A percentile compares a stretch with the other conserved stretches of the same genome.
phyloP scores from a whole-genome alignment of 371 early-diverging fungal species.

The Mortierella sp. region DNA sequence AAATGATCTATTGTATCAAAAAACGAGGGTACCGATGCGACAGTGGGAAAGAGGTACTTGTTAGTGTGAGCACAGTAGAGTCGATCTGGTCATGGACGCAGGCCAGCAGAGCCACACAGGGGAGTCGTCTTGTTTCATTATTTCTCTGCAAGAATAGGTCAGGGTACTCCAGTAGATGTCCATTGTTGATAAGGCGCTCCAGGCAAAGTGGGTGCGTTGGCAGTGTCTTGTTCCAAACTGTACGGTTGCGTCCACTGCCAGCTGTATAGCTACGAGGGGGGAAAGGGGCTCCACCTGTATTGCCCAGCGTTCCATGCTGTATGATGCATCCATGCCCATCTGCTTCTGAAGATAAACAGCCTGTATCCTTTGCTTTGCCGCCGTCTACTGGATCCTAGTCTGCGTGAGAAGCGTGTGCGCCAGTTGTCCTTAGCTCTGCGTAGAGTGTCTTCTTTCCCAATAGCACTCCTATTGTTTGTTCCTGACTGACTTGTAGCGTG shows the following conservation, averaged over 20 bases:
- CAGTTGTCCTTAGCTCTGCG: background rate
- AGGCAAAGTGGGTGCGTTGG: background rate
- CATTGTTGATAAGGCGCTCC: background rate
- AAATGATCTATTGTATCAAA: constrained; percentile 77
- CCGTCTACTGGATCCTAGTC: no score
- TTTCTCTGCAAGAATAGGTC: background rate
- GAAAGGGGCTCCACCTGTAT: no score
- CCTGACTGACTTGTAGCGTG: background rate
- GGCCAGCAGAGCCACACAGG: background rate
- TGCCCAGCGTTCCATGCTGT: background rate
- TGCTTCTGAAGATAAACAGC: background rate
- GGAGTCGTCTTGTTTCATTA: background rate
- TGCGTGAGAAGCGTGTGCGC: background rate
- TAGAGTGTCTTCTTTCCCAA: background rate
- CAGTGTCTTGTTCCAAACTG: background rate
- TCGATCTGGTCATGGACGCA: background rate
- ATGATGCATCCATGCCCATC: background rate
- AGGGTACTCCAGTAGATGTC: background rate
- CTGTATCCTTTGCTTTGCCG: no score
- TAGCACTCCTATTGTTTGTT: background rate
- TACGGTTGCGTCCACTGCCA: background rate
- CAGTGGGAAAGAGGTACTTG: background rate
- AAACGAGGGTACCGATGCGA: background rate
- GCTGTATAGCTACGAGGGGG: no score
- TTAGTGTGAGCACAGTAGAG: constrained; percentile 4